Base-by-base conservation (phyloP, 345 rosid genomes). In the Corchorus capsularis region DNA sequence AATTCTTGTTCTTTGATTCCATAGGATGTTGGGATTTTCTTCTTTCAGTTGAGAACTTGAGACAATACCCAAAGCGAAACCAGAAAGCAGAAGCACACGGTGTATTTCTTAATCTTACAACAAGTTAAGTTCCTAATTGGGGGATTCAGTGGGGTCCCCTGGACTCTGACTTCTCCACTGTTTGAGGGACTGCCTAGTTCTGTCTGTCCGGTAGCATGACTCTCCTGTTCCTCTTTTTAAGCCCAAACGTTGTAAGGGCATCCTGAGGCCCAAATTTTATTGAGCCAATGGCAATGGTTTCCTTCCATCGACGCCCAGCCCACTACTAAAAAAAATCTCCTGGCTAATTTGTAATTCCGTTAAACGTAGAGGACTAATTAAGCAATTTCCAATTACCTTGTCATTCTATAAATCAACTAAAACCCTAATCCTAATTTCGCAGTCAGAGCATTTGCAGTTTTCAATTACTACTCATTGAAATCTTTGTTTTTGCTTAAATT, bases 1-100 rank as follows among this genome's bases (percentile, higher is more conserved):
- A 75, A 13, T 73, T 82, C 64, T 72, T 73, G 77, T 56, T 69
- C 82, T 63, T 73, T 59, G 80, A 78, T 45, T 79, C 89, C 97
- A 73, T 73, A 59, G 69, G 34, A 37, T 55, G 11, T 63, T 6
- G 4, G 43, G 35, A 11, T 11, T 17, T 2, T 43, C 7, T 17
- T 46, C 41, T 47, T 60, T 46, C 41, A 32, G 13, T 32, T 8
- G 41, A 61, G 66, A 35, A 32, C 8, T 32, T 8, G 41, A 61
- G 66, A 35, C 6, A 60, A 5, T 32, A 32, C n/a, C n/a, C n/a
- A 17, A 9, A 17, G 20, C 4, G 4, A 35, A 11, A 54, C 17
- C 7, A 19, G 4, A 35, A 37, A 37, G 11, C 5, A 7, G 11
- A 12, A n/a, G 4, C 16, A 41, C 16, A 4, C 64, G 4, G 5